Base-by-base conservation (phyloP, 2,329 filamentous ascomycete species). In the Penicillium brasilianum region DNA sequence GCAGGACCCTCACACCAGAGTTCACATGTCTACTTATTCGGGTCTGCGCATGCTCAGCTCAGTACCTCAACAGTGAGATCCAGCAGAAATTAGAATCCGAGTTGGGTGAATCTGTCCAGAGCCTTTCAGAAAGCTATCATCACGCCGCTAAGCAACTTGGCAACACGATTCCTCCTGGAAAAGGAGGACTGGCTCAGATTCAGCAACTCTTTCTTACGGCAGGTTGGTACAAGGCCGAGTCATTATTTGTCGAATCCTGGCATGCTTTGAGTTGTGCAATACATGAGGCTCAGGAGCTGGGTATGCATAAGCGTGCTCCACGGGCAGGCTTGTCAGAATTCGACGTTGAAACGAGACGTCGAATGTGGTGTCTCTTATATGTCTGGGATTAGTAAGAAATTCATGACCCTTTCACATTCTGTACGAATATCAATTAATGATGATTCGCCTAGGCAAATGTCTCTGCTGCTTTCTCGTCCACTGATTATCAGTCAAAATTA, bases 171-270 rank as follows among this genome's bases (percentile, higher is more conserved):
- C 55, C 74, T 3, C 78, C 80, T 1, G 80, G 81, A 0, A 76
- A 77, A 54, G 80, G 80, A 1, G 77, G 80, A 3, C 67, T 83
- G 7, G 69, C 74, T 37, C 79, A 83, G 16, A 78, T 84, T 1
- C 82, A 84, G 65, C 82, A 84, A 64, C 71, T 81, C n/a, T 83
- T 84, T 57, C 63, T 83, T 3, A 80, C 77, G 22, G 76, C 78
- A 2, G 73, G 75, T 22, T 84, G 81, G 81, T 78, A 77, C 46
- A 83, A 83, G 61, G 78, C 77, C 3, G 80, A 82, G 58, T 78
- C 77, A 14, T 74, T 76, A 20, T 83, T 82, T 65, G 76, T 81
- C 1, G 80, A 83, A 32, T 76, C 82, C 0, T 84, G 82, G 82
- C 81, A 83, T 72, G 69, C 77, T 2, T 64, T 84, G 9, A 73